Conservation (phyloP, 2,329 filamentous ascomycete genomes). For the Colletotrichum graminicola region DNA sequence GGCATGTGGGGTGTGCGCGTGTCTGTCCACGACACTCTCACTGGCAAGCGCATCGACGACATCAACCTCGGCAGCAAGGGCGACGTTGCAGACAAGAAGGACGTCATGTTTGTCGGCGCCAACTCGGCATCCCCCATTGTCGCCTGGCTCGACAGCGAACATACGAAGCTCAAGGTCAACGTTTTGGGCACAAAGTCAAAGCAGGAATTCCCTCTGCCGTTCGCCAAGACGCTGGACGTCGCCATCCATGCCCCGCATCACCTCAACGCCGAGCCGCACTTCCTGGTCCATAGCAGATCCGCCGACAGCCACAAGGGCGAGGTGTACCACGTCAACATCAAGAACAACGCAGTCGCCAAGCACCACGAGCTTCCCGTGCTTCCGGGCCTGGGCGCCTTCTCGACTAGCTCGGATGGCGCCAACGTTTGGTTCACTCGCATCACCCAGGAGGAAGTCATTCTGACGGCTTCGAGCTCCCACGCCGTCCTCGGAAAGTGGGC, state of each 20-base stretch:
- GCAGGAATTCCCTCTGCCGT: conserved; percentile 65
- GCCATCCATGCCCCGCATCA: conserved; percentile 81
- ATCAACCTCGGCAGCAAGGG: conserved; percentile 79
- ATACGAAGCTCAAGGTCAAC: conserved; percentile 76
- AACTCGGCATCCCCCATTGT: conserved; percentile 82
- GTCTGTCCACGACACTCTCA: conserved; percentile 77
- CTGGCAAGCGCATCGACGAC: conserved; percentile 79
- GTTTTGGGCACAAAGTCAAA: conserved; percentile 72
- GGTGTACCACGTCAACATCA: conserved; percentile 85
- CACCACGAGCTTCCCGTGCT: conserved; percentile 84
- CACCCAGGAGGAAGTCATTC: conserved; percentile 77
- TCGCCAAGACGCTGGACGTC: conserved; percentile 61
- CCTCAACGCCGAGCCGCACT: conserved; percentile 80
- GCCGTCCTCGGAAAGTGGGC: conserved; percentile 82
- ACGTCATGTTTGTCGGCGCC: conserved; percentile 80
- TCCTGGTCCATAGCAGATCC: conserved; percentile 85
- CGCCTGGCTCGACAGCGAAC: conserved; percentile 77
- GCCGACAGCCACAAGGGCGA: conserved; percentile 81
- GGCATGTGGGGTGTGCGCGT: conserved; percentile 83
- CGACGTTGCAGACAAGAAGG: conserved; percentile 73
- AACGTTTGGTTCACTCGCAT: conserved; percentile 92
- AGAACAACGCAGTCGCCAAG: conserved; percentile 76
- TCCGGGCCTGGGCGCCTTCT: conserved; percentile 79
- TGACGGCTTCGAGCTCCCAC: conserved; percentile 83
- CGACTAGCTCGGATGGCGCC: conserved; percentile 79